Evolutionary conservation across 2,329 filamentous ascomycete species (phyloP), one percentile per base, ranked within the genome.

Genomic region (Trichoderma polysporum): DNA sequence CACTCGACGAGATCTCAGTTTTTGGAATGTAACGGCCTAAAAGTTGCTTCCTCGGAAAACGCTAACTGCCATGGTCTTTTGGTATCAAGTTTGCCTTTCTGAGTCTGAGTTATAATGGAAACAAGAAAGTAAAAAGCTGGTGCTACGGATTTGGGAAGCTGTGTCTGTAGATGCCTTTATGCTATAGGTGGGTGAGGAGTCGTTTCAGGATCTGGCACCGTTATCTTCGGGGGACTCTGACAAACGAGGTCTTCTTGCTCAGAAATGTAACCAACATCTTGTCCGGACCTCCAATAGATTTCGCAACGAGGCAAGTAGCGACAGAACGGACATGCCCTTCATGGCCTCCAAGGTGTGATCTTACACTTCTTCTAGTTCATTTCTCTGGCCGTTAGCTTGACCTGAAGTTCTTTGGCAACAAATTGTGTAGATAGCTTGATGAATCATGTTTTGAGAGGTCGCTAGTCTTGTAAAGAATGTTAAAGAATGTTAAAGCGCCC

Each of bases 321-420:
- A 45, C 41, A 45, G 41, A 45, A 45, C 41, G 17, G 15, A 45
- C 17, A 19, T 19, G 41, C 41, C 41, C 41, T 45, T 45, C 41
- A 19, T 45, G 17, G 17, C 17, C 4, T 45, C 41, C 17, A 45
- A 19, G 12, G n/a, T 45, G n/a, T 63, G 58, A 47, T 66, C 19
- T 54, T 67, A 64, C 12, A 70, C 37, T 53, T 70, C 68, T 19
- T 54, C 63, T 9, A 83, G 76, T 74, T 83, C 86, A 67, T 84
- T 77, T 63, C 84, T 73, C 65, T 81, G 85, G 52, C 86, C 87
- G 80, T 79, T 13, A 87, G 72, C 71, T 87, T 87, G 53, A 86
- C 79, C 72, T 86, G 84, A 0, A 78, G 79, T 70, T 86, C 84
- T 69, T 83, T 83, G 84, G 17, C 17, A 76, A 25, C 58, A n/a